These are phyloP conservation scores for Kurtzmaniella natalensis DNA, from an alignment of 1,139 yeast genomes.

Conservation along the genomic window DNA sequence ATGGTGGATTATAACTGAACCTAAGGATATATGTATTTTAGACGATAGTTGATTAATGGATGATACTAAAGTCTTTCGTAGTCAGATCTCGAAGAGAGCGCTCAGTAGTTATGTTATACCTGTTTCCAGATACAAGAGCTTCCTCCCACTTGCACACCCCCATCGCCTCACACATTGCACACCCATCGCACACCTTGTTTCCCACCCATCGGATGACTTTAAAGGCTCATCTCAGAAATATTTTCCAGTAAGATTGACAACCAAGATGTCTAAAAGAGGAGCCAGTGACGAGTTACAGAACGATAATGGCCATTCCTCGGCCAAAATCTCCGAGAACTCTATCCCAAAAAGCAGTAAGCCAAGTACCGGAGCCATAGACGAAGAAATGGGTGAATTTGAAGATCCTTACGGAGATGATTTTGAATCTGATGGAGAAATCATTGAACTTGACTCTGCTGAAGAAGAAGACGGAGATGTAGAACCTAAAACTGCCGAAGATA, in stretches of 20 bases:
- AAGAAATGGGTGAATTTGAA: conserved; percentile 86
- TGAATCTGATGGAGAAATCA: conserved; percentile 88
- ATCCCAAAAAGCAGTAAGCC: conserved; percentile 25
- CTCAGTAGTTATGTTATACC: too few species aligned
- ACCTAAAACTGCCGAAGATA: conserved; percentile 18
- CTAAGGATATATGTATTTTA: too few species aligned
- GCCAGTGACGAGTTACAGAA: conserved; percentile 34
- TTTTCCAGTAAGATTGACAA: neutral
- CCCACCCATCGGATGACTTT: too few species aligned
- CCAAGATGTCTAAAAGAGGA: conserved; percentile 60
- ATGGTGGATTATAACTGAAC: too few species aligned
- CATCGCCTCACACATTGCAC: too few species aligned
- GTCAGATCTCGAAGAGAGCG: too few species aligned
- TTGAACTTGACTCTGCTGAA: conserved; percentile 67
- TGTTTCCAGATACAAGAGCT: too few species aligned
- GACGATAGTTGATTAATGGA: too few species aligned
- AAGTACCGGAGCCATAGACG: conserved; percentile 33
- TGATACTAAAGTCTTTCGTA: too few species aligned
- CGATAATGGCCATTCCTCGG: conserved; percentile 27
- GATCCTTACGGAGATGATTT: conserved; percentile 94
- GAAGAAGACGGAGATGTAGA: conserved; percentile 50
- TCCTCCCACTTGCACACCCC: too few species aligned
- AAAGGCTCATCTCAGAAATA: conserved; percentile 4
- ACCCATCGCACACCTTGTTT: too few species aligned
- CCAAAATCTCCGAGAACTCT: conserved; percentile 23